Percentiles rank a stretch among this genome's conserved stretches.
Conservation (phyloP, 2,329 filamentous ascomycete species). For the Lasiodiplodia sp. region DNA sequence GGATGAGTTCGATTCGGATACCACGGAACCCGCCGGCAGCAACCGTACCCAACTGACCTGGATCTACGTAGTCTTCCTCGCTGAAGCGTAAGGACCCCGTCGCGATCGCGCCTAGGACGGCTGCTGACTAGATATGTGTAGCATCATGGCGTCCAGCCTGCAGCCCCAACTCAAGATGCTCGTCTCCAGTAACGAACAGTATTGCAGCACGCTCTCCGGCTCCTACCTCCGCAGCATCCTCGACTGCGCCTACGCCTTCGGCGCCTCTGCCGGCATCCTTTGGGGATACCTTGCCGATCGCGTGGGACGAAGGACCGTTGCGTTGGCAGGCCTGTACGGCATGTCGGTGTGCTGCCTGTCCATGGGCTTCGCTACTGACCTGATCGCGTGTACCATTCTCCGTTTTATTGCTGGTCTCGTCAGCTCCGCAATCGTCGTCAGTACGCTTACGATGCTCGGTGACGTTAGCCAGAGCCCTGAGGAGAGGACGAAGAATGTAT, state of each 20-base stretch:
- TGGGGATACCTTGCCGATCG: slow-evolving; percentile 56
- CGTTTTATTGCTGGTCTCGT: slow-evolving; percentile 54
- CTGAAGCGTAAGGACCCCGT: slow-evolving; percentile 50
- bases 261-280: slow-evolving; percentile 52
- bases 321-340: slow-evolving; percentile 52
- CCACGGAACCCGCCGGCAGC: slow-evolving; percentile 25
- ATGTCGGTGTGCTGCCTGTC: slow-evolving; percentile 54
- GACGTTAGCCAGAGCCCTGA: slow-evolving; percentile 49
- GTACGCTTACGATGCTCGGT: slow-evolving; percentile 56
- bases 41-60: slow-evolving; percentile 44
- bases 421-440: slow-evolving; percentile 54
- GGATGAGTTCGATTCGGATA: slow-evolving; percentile 36
- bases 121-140: slow-evolving; percentile 31
- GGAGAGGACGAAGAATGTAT: slow-evolving; percentile 51
- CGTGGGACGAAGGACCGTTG: slow-evolving; percentile 53
- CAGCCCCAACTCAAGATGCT: slow-evolving; percentile 57
- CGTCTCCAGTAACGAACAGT: slow-evolving; percentile 49
- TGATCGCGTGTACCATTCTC: slow-evolving; percentile 52
- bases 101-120: not conserved
- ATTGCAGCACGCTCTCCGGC: slow-evolving; percentile 53
- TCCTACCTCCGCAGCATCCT: slow-evolving; percentile 57
- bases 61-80: slow-evolving; percentile 56
- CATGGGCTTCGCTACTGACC: slow-evolving; percentile 56
- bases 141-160: slow-evolving; percentile 57
- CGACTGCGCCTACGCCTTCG: slow-evolving; percentile 57